Percentiles rank a stretch among this genome's conserved stretches.
Evolutionary conservation across 2,329 filamentous ascomycete species (phyloP).

Genomic region (Phialophora chinensis): DNA sequence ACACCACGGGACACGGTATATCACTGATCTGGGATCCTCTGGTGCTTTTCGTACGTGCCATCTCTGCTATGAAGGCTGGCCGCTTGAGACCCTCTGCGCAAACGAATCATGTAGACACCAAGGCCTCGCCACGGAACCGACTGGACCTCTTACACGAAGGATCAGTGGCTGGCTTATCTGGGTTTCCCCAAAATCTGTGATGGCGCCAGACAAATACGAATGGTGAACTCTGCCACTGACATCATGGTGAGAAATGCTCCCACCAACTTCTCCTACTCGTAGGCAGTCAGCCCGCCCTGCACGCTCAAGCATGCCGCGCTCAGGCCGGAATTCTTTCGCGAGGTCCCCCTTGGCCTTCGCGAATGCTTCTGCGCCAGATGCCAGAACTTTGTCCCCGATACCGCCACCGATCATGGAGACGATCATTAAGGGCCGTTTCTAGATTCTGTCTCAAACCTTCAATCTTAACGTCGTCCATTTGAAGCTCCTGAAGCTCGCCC

Average conservation of each 20-base stretch:
- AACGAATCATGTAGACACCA: background rate
- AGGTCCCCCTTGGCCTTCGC: background rate
- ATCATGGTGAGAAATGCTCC: background rate
- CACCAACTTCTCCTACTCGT: too few relatives aligned
- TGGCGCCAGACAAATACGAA: background rate
- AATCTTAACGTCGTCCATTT: constrained; percentile 37
- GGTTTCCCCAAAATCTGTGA: background rate
- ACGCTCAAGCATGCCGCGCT: background rate
- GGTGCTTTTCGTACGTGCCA: background rate
- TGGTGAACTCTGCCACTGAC: background rate
- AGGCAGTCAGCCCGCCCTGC: background rate
- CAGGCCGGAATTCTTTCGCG: background rate
- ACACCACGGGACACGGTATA: background rate
- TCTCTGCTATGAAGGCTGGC: background rate
- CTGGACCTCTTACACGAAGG: background rate
- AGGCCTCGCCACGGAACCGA: background rate
- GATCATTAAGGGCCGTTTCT: constrained; percentile 21
- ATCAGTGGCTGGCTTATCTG: background rate
- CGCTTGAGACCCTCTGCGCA: background rate
- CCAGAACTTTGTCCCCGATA: constrained; percentile 30
- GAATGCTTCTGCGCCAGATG: constrained; percentile 17
- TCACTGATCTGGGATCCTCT: background rate
- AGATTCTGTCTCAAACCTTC: constrained; percentile 30
- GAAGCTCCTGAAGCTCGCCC: constrained; percentile 28
- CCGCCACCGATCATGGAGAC: constrained; percentile 30